Percentiles rank a stretch among this genome's conserved stretches.
phyloP scores from a whole-genome alignment of 495 filamentous ascomycete genomes.

The Beverwykella pulmonaria region DNA sequence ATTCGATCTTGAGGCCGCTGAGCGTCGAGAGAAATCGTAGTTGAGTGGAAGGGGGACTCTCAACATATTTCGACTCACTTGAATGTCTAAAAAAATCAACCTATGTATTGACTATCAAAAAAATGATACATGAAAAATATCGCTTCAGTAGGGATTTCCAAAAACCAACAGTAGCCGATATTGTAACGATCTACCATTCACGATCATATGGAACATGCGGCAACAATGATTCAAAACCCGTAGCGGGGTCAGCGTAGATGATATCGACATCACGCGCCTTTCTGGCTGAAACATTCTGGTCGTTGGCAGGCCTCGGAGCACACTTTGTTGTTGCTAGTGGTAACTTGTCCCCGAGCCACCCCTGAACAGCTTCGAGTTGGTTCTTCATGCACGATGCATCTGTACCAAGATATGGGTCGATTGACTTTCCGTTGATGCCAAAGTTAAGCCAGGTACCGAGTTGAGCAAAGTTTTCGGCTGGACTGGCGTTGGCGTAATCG shows the following conservation, averaged over 20 bases:
- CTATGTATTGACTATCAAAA: too few species aligned
- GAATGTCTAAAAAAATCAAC: too few species aligned
- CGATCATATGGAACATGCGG: neutral
- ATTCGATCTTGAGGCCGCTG: too few species aligned
- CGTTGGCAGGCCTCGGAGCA: neutral
- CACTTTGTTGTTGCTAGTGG: neutral
- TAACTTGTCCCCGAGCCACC: neutral
- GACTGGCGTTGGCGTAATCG: constrained; percentile 6
- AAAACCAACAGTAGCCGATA: too few species aligned
- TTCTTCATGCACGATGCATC: constrained; percentile 1
- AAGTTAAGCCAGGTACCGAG: constrained; percentile 2
- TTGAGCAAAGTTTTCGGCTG: constrained; percentile 13
- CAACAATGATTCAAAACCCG: neutral
- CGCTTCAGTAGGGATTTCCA: too few species aligned
- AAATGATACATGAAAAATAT: too few species aligned
- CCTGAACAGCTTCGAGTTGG: neutral
- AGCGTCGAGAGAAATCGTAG: too few species aligned
- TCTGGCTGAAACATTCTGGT: neutral
- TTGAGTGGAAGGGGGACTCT: too few species aligned
- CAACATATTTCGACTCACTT: too few species aligned
- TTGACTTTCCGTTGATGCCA: neutral
- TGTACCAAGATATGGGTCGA: neutral
- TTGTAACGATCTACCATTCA: too few species aligned
- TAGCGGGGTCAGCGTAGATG: neutral
- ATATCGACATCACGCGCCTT: neutral